Evolutionary conservation across 2,329 filamentous ascomycete genomes (phyloP).

Genomic region (Coniochaeta sp.): DNA sequence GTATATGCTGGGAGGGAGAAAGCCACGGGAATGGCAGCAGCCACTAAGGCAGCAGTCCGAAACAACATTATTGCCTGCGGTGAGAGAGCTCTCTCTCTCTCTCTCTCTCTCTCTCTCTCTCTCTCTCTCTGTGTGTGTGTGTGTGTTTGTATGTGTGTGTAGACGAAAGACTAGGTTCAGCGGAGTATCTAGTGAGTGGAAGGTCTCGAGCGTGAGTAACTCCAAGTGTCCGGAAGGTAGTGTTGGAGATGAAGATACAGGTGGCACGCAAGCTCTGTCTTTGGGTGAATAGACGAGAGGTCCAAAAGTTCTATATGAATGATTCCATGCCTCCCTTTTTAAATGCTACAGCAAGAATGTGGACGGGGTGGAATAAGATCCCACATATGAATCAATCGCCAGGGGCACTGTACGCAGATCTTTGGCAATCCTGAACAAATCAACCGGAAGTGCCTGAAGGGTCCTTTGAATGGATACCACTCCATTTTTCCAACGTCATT

Average conservation of each 20-base stretch:
- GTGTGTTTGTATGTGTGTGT: not conserved
- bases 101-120: too few relatives aligned
- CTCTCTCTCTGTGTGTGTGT: too few relatives aligned
- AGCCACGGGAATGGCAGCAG: constrained; percentile 6
- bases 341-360: not conserved
- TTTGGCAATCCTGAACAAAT: not conserved
- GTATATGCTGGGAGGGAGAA: constrained; percentile 10
- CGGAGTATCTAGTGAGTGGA: not conserved
- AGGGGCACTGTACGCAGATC: not conserved
- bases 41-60: constrained; percentile 9
- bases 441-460: not conserved
- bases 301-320: not conserved
- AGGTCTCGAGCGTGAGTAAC: not conserved
- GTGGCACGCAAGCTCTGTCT: not conserved
- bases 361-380: not conserved
- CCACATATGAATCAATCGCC: not conserved
- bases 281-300: too few relatives aligned
- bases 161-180: not conserved
- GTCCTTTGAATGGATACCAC: not conserved
- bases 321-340: not conserved
- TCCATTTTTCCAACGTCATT: not conserved
- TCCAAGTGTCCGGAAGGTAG: not conserved
- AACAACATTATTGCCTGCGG: constrained; percentile 2
- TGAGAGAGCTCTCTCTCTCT: too few relatives aligned
- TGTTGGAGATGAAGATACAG: not conserved